These are phyloP conservation scores for barley (Hordeum vulgare) DNA, from an alignment of 176 grass and related monocot species.

Conservation along the genomic window DNA sequence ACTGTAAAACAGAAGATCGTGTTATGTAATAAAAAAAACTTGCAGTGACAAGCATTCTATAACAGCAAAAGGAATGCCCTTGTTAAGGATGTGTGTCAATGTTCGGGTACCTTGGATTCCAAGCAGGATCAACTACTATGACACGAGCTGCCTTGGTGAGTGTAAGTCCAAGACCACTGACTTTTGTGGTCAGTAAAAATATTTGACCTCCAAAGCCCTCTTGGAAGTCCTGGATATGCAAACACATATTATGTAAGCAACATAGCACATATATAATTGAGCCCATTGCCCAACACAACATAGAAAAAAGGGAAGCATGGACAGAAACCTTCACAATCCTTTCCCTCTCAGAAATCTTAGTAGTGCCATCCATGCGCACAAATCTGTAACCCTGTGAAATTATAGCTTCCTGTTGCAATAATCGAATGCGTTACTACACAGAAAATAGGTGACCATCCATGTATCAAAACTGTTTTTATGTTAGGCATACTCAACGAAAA, in stretches of 20 bases:
- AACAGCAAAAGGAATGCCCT: neutral
- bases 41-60: neutral
- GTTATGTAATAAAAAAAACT: constrained; percentile 5
- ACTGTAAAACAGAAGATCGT: constrained; percentile 38
- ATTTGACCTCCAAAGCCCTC: constrained; percentile 74
- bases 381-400: constrained; percentile 57
- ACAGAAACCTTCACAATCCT: constrained; percentile 76
- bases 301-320: neutral
- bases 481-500: neutral
- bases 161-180: constrained; percentile 94
- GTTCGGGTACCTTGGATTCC: constrained; percentile 76
- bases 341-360: constrained; percentile 65
- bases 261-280: constrained; percentile 5
- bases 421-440: neutral
- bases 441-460: neutral
- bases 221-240: constrained; percentile 76
- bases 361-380: constrained; percentile 82
- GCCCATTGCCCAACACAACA: constrained; percentile 18
- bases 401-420: constrained; percentile 65
- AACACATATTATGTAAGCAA: constrained; percentile 14
- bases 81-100: neutral
- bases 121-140: constrained; percentile 92
- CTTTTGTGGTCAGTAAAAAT: constrained; percentile 92
- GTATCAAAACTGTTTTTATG: neutral
- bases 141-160: constrained; percentile 90